Percentiles rank a stretch among this genome's conserved stretches.
These are phyloP conservation scores for Oehlia diaphana DNA, from an alignment of 192 early-diverging fungal genomes.

Conservation along the genomic window DNA sequence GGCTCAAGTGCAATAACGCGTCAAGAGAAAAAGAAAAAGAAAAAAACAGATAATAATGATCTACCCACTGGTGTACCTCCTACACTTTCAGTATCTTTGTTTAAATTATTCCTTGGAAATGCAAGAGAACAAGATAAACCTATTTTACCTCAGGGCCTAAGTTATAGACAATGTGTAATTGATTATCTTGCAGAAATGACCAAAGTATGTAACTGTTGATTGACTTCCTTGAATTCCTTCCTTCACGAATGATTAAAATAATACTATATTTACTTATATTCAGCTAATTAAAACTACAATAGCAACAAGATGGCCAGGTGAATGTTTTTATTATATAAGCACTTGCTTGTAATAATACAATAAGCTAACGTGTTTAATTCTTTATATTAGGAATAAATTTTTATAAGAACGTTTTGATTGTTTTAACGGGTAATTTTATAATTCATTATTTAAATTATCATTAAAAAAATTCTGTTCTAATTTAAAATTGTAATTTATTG, in stretches of 20 bases:
- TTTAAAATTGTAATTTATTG: background rate
- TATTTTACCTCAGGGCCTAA: background rate
- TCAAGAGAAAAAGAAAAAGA: conserved; percentile 17
- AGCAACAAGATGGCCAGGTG: conserved; percentile 24
- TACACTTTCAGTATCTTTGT: background rate
- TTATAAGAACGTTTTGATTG: background rate
- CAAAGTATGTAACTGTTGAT: conserved; percentile 1
- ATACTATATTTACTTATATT: background rate
- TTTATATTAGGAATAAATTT: background rate
- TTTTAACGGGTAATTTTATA: background rate
- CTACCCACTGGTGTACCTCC: background rate
- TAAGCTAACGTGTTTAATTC: background rate
- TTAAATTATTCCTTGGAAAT: conserved; percentile 20
- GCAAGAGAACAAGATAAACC: conserved; percentile 2
- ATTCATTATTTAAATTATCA: too few species aligned
- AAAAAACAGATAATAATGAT: background rate
- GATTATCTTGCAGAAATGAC: conserved; percentile 24
- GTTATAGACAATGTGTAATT: conserved; percentile 3
- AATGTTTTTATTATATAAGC: background rate
- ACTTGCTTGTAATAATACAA: background rate
- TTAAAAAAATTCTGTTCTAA: too few species aligned
- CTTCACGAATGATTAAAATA: background rate
- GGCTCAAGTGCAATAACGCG: background rate
- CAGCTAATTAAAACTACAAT: conserved; percentile 17
- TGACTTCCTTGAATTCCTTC: background rate